These are phyloP conservation scores for Fraxinus latifolia DNA, from an alignment of 305 asterid genomes.

Conservation along the genomic window DNA sequence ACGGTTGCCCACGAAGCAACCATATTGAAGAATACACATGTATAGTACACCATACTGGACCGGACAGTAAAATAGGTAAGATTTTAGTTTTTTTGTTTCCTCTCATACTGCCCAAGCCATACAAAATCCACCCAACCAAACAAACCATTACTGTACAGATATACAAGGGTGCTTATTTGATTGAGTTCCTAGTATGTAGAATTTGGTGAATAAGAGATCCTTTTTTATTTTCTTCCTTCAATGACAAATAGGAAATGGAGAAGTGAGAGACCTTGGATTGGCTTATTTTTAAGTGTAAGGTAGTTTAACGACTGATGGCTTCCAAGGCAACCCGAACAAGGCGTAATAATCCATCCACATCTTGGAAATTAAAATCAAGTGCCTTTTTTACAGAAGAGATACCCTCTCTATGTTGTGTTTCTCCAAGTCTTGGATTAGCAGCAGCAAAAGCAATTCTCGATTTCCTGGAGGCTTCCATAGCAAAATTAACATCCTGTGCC, in stretches of 20 bases:
- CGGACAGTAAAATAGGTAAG: neutral
- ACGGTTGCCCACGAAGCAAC: neutral
- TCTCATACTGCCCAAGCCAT: neutral
- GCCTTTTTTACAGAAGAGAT: slow-evolving; percentile 63
- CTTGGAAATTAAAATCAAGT: slow-evolving; percentile 87
- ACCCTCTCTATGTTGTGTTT: slow-evolving; percentile 53
- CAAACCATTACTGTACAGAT: slow-evolving; percentile 36
- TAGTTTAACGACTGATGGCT: slow-evolving; percentile 50
- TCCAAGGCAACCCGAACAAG: slow-evolving; percentile 86
- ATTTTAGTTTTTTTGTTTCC: neutral
- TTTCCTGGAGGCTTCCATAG: slow-evolving; percentile 96
- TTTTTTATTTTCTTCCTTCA: slow-evolving; percentile 20
- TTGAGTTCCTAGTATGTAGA: neutral
- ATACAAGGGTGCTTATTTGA: slow-evolving; percentile 29
- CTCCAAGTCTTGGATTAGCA: slow-evolving; percentile 55
- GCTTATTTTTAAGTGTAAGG: slow-evolving; percentile 21
- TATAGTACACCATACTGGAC: neutral
- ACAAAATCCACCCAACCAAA: neutral
- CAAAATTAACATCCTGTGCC: slow-evolving; percentile 78
- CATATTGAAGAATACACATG: neutral
- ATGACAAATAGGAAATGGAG: neutral
- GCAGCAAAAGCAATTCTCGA: slow-evolving; percentile 65
- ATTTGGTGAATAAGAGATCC: slow-evolving; percentile 16
- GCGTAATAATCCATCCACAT: slow-evolving; percentile 72
- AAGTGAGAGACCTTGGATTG: slow-evolving; percentile 24